These are phyloP conservation scores for Closterium sp. DNA, from an alignment of 139 green algal species.

Conservation along the genomic window DNA sequence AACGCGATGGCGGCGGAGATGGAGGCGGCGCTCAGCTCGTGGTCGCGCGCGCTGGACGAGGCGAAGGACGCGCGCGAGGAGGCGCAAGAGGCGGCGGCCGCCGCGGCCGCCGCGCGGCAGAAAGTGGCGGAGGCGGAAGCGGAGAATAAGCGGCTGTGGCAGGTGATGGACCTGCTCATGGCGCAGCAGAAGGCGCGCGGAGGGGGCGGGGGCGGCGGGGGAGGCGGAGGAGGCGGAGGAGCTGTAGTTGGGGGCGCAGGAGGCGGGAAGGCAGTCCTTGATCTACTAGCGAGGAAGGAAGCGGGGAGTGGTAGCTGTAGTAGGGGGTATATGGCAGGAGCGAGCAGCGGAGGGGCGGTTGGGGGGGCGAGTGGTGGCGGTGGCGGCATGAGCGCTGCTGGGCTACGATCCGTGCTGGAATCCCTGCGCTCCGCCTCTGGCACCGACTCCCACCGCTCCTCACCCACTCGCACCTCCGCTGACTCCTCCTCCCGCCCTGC, in stretches of 20 bases:
- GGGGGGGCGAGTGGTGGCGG: not conserved
- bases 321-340: too few species aligned
- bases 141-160: not conserved
- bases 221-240: not conserved
- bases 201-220: not conserved
- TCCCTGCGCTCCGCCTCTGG: not conserved
- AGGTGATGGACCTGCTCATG: not conserved
- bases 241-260: not conserved
- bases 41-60: not conserved
- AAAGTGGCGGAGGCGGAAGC: not conserved
- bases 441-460: not conserved
- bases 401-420: not conserved
- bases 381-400: not conserved
- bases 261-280: not conserved
- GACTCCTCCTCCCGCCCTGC: not conserved
- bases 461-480: not conserved
- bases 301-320: not conserved
- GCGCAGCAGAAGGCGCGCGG: not conserved
- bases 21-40: not conserved
- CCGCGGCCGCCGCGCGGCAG: not conserved
- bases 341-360: too few species aligned
- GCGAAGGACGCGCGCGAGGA: not conserved
- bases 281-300: not conserved
- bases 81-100: not conserved
- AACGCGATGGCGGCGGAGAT: not conserved